These are phyloP conservation scores for Lodderomyces parapsilosis DNA, from an alignment of 1,139 yeast genomes.

Conservation along the genomic window DNA sequence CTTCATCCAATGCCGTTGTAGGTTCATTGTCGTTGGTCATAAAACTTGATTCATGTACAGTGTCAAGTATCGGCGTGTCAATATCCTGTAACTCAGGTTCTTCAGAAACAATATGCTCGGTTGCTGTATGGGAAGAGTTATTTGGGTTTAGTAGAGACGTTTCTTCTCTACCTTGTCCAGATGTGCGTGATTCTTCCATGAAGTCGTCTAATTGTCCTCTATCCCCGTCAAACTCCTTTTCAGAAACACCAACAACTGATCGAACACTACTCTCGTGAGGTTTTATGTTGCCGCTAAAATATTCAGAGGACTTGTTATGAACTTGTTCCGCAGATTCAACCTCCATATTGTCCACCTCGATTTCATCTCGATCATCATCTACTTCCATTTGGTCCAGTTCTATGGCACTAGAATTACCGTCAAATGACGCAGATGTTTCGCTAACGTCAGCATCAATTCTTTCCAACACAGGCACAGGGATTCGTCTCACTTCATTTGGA, in stretches of 20 bases:
- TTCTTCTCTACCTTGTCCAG: too few relatives aligned
- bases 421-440: neutral
- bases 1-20: neutral
- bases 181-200: too few relatives aligned
- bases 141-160: too few relatives aligned
- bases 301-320: too few relatives aligned
- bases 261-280: too few relatives aligned
- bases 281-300: too few relatives aligned
- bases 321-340: too few relatives aligned
- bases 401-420: neutral
- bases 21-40: neutral
- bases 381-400: neutral
- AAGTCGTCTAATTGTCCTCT: too few relatives aligned
- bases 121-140: too few relatives aligned
- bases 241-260: too few relatives aligned
- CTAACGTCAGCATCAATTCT: slow-evolving; percentile 1
- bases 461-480: slow-evolving; percentile 5
- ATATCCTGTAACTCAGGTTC: neutral
- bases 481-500: neutral
- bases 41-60: neutral
- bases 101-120: neutral
- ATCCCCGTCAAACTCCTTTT: too few relatives aligned
- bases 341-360: too few relatives aligned
- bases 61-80: neutral
- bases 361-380: neutral